Evolutionary conservation across 2,329 filamentous ascomycete genomes (phyloP), one percentile per base, ranked within the genome.

Genomic region (Penicillium sp.): DNA sequence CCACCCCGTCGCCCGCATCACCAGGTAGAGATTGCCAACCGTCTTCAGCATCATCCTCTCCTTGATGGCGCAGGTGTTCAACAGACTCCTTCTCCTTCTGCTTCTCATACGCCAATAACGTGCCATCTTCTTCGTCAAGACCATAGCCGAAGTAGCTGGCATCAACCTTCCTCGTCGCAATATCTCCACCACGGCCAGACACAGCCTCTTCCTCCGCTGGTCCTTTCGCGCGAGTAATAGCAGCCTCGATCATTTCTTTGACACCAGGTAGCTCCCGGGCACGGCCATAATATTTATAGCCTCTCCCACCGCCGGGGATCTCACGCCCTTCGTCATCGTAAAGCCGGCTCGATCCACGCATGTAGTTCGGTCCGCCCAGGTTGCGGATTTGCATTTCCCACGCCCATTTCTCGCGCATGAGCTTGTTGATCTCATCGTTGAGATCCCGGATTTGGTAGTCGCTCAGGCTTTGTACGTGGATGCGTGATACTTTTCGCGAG

Each of bases 381-480:
- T 96, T 95, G 56, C 92, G 85, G 66, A 99, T 97, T 77, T 97
- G 92, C 66, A 94, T 85, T 80, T 99, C 94, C 94, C 94, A 99
- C 84, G 96, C 92, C 82, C 95, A 92, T 77, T 99, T 99, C 80
- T 99, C 94, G 62, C 92, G 87, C 90, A 99, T 97, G 60, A 96
- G 83, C 78, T 96, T 96, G 81, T 99, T 99, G 81, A 99, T 96
- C 77, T 99, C 94, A 75, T 99, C 94, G 79, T 99, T 99, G 72
- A 99, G 81, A 76, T 99, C 94, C 69, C 94, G 88, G 74, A 99
- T 91, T 81, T 97, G 94, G 79, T 89, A 97, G 81, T 99, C 94
- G 76, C 86, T 91, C n/a, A 99, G 82, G 45, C 88, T 87, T 9
- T 85, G 80, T 67, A 99, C 94, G 74, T 99, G 94, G 78, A 99